Base-by-base conservation (phyloP, 805 yeast genomes). In the Wickerhamomyces ciferrii region DNA sequence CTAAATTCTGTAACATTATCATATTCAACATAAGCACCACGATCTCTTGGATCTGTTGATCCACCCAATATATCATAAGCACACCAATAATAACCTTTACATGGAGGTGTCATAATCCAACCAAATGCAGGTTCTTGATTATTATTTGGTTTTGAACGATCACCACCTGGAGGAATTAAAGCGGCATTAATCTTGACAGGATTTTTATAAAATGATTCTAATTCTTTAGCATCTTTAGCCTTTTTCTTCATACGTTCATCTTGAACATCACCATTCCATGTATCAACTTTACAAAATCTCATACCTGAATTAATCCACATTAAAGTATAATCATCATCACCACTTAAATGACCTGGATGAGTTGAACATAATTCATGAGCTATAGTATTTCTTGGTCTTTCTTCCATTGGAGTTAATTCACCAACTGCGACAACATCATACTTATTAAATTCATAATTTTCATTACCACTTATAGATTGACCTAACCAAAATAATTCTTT, bases 401-500 rank as follows among this genome's bases (percentile, higher is more conserved):
- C 41, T 17, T 20, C 18, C 27, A 46, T 40, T 21, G 42, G 45
- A 14, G 43, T 35, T 19, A 51, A 24, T 38, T 46, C 42, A 18
- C 56, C 56, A 17, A 51, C 47, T 4, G 54, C 36, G 14, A 53
- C 56, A 41, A 49, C 56, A 44, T 43, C 41, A 42, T 49, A 27
- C 21, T 53, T 46, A 38, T 53, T 53, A 24, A 53, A 53, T 31
- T 27, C 43, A 52, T 66, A 68, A 25, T 59, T 59, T 43, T 53
- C 57, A 38, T 61, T 56, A 13, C 67, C 68, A 9, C 61, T 50
- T 35, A 69, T 61, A 10, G 71, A 46, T 60, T 81, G 75, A 3
- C 84, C 84, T 35, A 84, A 55, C 89, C 89, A 83, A 53, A 82
- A 78, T 54, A 83, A 67, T 59, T 84, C 90, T 54, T 84, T 84